phyloP scores from a whole-genome alignment of 805 yeast genomes.

The Ogataea glucozyma region DNA sequence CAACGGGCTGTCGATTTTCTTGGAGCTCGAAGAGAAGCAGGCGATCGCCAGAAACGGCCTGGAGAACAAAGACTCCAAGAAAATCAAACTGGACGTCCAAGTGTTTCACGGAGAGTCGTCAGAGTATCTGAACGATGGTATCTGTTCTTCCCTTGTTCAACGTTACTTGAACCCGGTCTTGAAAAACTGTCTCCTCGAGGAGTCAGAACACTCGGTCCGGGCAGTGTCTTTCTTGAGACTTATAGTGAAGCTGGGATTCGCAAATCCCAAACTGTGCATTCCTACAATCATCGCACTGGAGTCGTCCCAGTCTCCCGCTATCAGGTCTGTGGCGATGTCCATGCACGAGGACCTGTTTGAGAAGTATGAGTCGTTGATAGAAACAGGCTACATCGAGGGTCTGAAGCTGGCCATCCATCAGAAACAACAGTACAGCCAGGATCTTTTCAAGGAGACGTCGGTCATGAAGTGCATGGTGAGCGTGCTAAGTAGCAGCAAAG shows the following conservation, averaged over 20 bases:
- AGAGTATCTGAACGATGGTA: constrained; percentile 59
- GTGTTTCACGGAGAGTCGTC: constrained; percentile 57
- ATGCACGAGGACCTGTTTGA: constrained; percentile 58
- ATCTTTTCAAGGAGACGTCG: constrained; percentile 31
- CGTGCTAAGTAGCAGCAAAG: constrained; percentile 42
- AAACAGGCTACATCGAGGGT: constrained; percentile 64
- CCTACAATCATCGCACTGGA: constrained; percentile 72
- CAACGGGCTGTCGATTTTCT: constrained; percentile 57
- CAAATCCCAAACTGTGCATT: constrained; percentile 70
- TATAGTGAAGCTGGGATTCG: constrained; percentile 65
- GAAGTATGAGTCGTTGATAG: constrained; percentile 72
- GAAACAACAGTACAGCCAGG: constrained; percentile 31
- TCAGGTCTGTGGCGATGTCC: constrained; percentile 49
- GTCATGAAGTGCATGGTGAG: constrained; percentile 44
- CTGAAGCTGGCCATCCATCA: constrained; percentile 54
- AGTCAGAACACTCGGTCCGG: constrained; percentile 44
- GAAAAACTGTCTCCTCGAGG: constrained; percentile 47
- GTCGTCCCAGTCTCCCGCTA: constrained; percentile 46
- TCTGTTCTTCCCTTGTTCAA: constrained; percentile 72
- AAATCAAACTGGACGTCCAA: constrained; percentile 42
- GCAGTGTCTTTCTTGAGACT: constrained; percentile 58
- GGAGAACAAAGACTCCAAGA: constrained; percentile 38
- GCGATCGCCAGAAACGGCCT: constrained; percentile 43
- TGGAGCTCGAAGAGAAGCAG: constrained; percentile 55
- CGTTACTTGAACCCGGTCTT: constrained; percentile 54